Base-by-base conservation (phyloP, 345 rosid genomes). In the Bruguiera sexangula region DNA sequence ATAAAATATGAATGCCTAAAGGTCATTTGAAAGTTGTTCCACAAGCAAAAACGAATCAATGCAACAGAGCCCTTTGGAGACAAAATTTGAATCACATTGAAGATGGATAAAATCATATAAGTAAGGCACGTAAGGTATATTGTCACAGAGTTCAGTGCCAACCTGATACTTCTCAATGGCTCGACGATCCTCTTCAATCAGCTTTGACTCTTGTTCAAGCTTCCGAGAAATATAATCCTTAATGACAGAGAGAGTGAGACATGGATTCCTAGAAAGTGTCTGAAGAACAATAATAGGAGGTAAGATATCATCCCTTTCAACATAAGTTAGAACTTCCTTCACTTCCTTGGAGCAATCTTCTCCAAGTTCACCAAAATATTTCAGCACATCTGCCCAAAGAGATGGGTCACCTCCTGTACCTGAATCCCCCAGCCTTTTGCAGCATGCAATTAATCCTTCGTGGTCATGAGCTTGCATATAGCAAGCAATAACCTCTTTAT, bases 301-400 rank as follows among this genome's bases (percentile, higher is more conserved):
- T 79, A 95, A 76, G 53, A 95, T 92, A 80, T 95, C 96, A 79
- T 95, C 98, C 62, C 91, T 85, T 80, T 95, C 98, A 39, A 95
- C 86, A 64, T 86, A 92, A 60, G 94, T 79, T 78, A 95, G 84
- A 60, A 92, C 93, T 80, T 95, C 97, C 79, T 87, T 95, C 79
- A 90, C 97, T 81, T 95, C 99, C 75, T 87, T 90, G 75, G 97
- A 87, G 80, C 99, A 95, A 82, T 95, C 98, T 84, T 92, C 98
- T 29, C 99, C 99, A 34, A 86, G 88, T 85, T 95, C 98, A 78
- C 99, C 98, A 82, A 92, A 95, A 82, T 95, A 92, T 76, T 92
- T 95, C 59, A 95, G 85, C 76, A 95, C 85, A 83, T 95, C 99
- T 62, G 96, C 99, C 99, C 99, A 95, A 66, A 95, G 98, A 78